A percentile compares a stretch with the other conserved stretches of the same genome.
These are phyloP conservation scores for Diaporthe ilicicola DNA, from an alignment of 2,329 filamentous ascomycete genomes.

Conservation along the genomic window DNA sequence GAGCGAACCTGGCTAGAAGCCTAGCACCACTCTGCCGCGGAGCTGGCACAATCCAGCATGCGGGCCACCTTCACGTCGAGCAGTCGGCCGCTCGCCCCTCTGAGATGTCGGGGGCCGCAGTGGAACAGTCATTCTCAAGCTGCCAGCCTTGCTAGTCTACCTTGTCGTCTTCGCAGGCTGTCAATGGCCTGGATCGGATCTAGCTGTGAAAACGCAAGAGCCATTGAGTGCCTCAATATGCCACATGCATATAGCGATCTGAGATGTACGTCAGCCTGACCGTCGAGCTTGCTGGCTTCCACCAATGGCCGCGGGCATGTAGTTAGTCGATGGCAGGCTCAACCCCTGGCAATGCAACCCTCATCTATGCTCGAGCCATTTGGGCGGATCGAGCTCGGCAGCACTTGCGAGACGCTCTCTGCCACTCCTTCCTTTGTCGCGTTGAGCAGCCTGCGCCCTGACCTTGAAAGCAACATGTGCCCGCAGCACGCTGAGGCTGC, in stretches of 20 bases:
- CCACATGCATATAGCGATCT: conserved; percentile 14
- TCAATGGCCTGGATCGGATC: neutral
- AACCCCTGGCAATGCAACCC: conserved; percentile 11
- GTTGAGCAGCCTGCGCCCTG: neutral
- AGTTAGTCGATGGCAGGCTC: neutral
- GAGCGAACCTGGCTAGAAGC: neutral
- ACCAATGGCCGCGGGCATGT: conserved; percentile 3
- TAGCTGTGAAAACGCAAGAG: neutral
- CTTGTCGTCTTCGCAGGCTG: neutral
- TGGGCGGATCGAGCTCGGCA: neutral
- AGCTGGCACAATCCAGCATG: conserved; percentile 14
- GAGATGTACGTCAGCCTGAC: conserved; percentile 13
- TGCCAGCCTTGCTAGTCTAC: conserved; percentile 10
- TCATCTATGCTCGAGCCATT: neutral
- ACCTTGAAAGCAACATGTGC: neutral
- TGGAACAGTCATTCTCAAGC: neutral
- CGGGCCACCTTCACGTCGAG: conserved; percentile 22
- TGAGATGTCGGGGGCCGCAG: neutral
- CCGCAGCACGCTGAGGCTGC: neutral
- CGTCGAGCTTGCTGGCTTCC: conserved; percentile 6
- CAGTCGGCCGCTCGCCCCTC: neutral
- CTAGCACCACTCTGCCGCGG: neutral
- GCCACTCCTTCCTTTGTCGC: neutral
- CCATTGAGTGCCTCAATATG: neutral
- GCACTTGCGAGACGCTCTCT: neutral